Evolutionary conservation across 306 rosid genomes (phyloP).

Genomic region (Carpinus fangiana): DNA sequence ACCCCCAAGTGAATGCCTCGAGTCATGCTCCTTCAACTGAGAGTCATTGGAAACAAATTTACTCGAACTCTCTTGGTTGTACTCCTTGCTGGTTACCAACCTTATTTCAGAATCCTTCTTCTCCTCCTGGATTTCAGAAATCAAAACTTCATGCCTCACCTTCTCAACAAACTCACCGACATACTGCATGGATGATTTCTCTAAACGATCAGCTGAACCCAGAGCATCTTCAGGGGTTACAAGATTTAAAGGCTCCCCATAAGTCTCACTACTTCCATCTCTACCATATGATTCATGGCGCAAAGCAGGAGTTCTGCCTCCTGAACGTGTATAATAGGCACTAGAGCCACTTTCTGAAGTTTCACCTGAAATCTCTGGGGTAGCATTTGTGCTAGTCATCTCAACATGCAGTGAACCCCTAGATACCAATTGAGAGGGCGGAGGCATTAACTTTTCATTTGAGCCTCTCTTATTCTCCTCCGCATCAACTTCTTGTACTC

Average conservation of each 20-base stretch:
- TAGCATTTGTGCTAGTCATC: slow-evolving; percentile 28
- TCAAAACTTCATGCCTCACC: slow-evolving; percentile 50
- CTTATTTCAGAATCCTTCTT: slow-evolving; percentile 35
- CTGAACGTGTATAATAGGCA: slow-evolving; percentile 35
- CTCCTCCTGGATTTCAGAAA: slow-evolving; percentile 48
- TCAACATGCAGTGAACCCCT: slow-evolving; percentile 40
- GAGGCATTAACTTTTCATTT: slow-evolving; percentile 45
- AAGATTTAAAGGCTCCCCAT: slow-evolving; percentile 34
- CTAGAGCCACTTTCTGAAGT: slow-evolving; percentile 56
- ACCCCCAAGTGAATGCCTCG: slow-evolving; percentile 51
- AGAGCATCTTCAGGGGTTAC: slow-evolving; percentile 59
- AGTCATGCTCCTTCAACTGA: slow-evolving; percentile 41
- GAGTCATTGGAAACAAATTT: slow-evolving; percentile 39
- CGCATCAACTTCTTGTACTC: slow-evolving; percentile 33
- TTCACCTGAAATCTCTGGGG: slow-evolving; percentile 40
- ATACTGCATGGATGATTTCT: slow-evolving; percentile 63
- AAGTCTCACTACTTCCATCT: slow-evolving; percentile 38
- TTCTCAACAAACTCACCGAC: slow-evolving; percentile 64
- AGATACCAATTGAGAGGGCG: slow-evolving; percentile 52
- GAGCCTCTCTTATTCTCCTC: slow-evolving; percentile 45
- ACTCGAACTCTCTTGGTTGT: slow-evolving; percentile 27
- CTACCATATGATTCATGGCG: slow-evolving; percentile 35
- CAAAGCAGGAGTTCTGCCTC: slow-evolving; percentile 39
- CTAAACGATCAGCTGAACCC: slow-evolving; percentile 62
- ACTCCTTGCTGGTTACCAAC: slow-evolving; percentile 37